These are phyloP conservation scores for Pleodorina starrii DNA, from an alignment of 139 green algal species.

Conservation along the genomic window DNA sequence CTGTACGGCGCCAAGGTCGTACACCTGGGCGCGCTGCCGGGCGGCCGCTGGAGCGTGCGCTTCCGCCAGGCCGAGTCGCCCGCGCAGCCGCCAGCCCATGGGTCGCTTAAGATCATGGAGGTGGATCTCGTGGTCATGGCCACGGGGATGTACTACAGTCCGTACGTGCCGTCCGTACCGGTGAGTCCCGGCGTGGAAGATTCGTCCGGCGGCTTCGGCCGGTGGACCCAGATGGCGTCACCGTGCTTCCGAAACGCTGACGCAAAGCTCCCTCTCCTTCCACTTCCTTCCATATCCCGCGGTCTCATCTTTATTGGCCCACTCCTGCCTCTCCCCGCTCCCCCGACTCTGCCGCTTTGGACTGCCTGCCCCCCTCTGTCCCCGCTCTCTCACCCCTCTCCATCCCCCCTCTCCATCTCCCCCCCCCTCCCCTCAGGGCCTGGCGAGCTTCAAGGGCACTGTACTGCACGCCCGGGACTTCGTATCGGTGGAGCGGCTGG, in stretches of 20 bases:
- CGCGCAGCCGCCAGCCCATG: background rate
- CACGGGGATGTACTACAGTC: slow-evolving; percentile 47
- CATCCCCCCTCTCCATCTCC: too few species aligned
- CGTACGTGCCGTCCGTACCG: slow-evolving; percentile 39
- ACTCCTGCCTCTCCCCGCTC: too few species aligned
- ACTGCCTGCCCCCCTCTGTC: too few species aligned
- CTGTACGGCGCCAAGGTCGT: slow-evolving; percentile 27
- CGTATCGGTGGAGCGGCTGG: background rate
- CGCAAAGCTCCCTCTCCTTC: too few species aligned
- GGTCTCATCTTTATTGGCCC: too few species aligned
- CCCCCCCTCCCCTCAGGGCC: background rate
- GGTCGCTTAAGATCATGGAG: slow-evolving; percentile 44
- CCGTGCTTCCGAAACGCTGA: too few species aligned
- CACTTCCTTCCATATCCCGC: too few species aligned
- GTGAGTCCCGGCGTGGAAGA: too few species aligned
- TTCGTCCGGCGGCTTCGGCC: too few species aligned
- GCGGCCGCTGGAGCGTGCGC: background rate
- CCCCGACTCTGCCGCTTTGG: too few species aligned
- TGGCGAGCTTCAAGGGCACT: slow-evolving; percentile 25
- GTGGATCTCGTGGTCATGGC: slow-evolving; percentile 40
- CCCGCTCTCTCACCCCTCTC: background rate
- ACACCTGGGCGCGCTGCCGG: background rate
- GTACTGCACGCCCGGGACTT: slow-evolving; percentile 36
- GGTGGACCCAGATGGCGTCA: too few species aligned
- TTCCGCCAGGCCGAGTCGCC: background rate